Percentiles rank a stretch among this genome's conserved stretches.
Evolutionary conservation across 1,284 basidiomycete species (phyloP).

Genomic region (Heterobasidion parviporum): DNA sequence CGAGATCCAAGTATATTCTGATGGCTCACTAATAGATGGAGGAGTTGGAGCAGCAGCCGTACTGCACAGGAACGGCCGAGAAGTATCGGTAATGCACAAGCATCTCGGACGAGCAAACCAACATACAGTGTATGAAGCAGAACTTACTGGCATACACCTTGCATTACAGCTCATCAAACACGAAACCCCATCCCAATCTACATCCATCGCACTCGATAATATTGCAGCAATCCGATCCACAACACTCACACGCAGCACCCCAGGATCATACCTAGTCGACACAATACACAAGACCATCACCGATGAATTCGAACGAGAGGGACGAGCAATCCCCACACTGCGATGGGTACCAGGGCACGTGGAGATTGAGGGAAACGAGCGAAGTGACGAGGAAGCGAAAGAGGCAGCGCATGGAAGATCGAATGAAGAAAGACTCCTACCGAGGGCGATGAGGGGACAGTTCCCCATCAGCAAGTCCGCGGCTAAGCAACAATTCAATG

Average conservation of each 20-base stretch:
- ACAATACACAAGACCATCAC: background rate
- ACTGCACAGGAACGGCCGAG: background rate
- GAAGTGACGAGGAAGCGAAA: background rate
- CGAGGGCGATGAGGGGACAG: background rate
- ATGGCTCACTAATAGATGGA: background rate
- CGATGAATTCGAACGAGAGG: background rate
- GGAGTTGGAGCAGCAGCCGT: background rate
- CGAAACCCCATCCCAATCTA: background rate
- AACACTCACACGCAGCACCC: no score
- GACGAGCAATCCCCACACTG: background rate
- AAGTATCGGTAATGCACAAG: background rate
- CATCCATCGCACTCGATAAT: background rate
- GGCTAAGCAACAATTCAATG: background rate
- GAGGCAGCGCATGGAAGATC: background rate
- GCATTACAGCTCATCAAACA: background rate
- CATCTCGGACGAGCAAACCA: background rate
- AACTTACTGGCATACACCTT: background rate
- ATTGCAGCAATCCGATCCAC: background rate
- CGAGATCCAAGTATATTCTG: background rate
- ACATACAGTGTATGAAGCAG: constrained; percentile 2
- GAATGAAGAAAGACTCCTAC: background rate
- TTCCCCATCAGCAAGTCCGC: background rate
- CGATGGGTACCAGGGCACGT: background rate
- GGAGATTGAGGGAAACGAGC: background rate
- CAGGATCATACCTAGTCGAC: background rate